These are phyloP conservation scores for Fusarium vanettenii DNA, from an alignment of 2,329 filamentous ascomycete species.

Conservation along the genomic window DNA sequence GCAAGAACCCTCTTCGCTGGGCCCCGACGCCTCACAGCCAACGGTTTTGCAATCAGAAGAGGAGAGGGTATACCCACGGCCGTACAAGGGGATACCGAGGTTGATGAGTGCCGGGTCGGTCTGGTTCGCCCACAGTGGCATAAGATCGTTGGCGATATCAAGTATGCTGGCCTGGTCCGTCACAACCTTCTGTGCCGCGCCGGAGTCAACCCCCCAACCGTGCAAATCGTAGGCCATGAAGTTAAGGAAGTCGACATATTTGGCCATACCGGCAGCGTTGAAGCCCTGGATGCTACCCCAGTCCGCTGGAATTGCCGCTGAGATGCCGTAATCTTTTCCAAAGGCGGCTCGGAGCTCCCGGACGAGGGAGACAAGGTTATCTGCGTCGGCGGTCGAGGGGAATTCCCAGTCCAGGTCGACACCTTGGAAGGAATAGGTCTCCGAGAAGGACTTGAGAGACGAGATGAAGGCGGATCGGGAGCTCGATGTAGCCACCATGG, in stretches of 20 bases:
- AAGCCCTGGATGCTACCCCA: constrained; percentile 10
- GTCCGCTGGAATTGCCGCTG: background rate
- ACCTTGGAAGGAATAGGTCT: constrained; percentile 7
- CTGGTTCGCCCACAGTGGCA: constrained; percentile 6
- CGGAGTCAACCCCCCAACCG: constrained; percentile 6
- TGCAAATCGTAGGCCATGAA: constrained; percentile 13
- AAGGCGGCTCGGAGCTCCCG: constrained; percentile 4
- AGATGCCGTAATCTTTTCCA: constrained; percentile 5
- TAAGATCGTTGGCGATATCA: constrained; percentile 2
- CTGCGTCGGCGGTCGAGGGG: background rate
- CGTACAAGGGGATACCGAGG: constrained; percentile 3
- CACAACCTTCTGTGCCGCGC: background rate
- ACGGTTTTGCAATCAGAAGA: background rate
- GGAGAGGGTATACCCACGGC: constrained; percentile 7
- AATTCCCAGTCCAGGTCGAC: constrained; percentile 13
- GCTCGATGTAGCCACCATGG: constrained; percentile 5
- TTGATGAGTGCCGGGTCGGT: constrained; percentile 5
- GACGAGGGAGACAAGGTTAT: constrained; percentile 7
- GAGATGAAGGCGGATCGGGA: constrained; percentile 12
- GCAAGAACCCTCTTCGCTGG: constrained; percentile 4
- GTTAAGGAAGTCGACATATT: constrained; percentile 6
- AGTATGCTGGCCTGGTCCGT: constrained; percentile 1
- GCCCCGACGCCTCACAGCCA: constrained; percentile 3
- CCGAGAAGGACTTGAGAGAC: constrained; percentile 12
- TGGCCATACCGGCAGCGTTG: constrained; percentile 6